These are phyloP conservation scores for Boletellus deceptivus DNA, from an alignment of 1,284 basidiomycete genomes.

Conservation along the genomic window DNA sequence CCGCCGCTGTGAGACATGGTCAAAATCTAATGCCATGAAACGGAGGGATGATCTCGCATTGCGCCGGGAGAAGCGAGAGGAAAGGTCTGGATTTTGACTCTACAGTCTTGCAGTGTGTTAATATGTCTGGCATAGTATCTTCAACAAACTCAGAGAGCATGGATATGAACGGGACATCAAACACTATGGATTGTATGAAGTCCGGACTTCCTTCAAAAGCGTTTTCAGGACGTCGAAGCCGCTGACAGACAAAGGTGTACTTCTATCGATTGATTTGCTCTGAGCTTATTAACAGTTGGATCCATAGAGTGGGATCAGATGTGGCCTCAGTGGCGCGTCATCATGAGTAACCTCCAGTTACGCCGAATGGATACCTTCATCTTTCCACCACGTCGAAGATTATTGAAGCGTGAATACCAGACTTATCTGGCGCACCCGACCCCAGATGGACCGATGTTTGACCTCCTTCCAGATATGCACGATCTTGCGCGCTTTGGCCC, in stretches of 20 bases:
- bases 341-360: slow-evolving; percentile 8
- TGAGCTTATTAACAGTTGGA: too few relatives aligned
- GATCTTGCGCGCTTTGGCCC: slow-evolving; percentile 13
- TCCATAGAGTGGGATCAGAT: slow-evolving; percentile 8
- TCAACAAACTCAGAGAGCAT: slow-evolving; percentile 2
- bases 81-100: background rate
- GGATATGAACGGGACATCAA: slow-evolving; percentile 7
- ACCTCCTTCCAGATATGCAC: slow-evolving; percentile 16
- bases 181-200: background rate
- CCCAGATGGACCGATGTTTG: background rate
- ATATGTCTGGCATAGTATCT: background rate
- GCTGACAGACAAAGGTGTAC: slow-evolving; percentile 10
- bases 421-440: background rate
- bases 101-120: too few relatives aligned
- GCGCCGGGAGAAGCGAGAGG: background rate
- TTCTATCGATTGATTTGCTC: background rate
- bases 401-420: slow-evolving; percentile 3
- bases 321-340: slow-evolving; percentile 1
- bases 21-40: background rate
- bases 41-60: background rate
- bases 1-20: slow-evolving; percentile 4
- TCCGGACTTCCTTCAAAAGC: background rate
- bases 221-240: slow-evolving; percentile 1
- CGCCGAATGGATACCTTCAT: background rate
- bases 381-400: slow-evolving; percentile 7